Evolutionary conservation across 2,329 filamentous ascomycete species (phyloP).

Genomic region (Emericellopsis cladophorae): DNA sequence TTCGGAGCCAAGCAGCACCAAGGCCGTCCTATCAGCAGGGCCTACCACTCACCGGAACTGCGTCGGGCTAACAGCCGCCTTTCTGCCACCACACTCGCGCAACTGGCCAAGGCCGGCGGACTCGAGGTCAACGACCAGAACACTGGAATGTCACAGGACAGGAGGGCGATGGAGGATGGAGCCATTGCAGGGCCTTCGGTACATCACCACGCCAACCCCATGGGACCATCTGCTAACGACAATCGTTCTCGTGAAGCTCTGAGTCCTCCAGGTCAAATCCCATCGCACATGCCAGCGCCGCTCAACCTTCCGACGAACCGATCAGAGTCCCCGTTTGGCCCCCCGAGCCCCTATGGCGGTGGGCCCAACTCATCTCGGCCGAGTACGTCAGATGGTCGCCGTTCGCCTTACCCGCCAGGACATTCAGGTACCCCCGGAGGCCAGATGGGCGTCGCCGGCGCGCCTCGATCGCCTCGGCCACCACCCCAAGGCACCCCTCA

Average conservation of each 20-base stretch:
- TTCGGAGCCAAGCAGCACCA: constrained; percentile 61
- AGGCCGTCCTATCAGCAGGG: constrained; percentile 52
- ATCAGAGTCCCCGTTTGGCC: constrained; percentile 25
- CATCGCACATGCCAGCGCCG: constrained; percentile 24
- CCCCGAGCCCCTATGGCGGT: constrained; percentile 17
- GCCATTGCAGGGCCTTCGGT: constrained; percentile 30
- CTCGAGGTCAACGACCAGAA: constrained; percentile 24
- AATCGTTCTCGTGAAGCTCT: constrained; percentile 40
- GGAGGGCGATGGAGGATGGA: constrained; percentile 18
- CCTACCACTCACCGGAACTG: constrained; percentile 64
- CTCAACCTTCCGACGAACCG: constrained; percentile 25
- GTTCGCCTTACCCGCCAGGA: constrained; percentile 13
- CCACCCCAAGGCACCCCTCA: not conserved
- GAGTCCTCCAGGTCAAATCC: constrained; percentile 22
- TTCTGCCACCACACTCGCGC: constrained; percentile 67
- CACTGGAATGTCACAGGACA: constrained; percentile 15
- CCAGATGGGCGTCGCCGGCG: constrained; percentile 1
- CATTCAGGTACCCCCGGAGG: constrained; percentile 9
- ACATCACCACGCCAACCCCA: constrained; percentile 35
- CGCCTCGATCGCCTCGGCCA: constrained; percentile 2
- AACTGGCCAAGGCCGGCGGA: constrained; percentile 60
- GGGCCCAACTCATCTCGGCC: constrained; percentile 16
- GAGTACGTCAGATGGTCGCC: constrained; percentile 17
- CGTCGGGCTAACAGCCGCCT: constrained; percentile 74
- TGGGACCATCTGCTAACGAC: constrained; percentile 41